phyloP scores from a whole-genome alignment of 345 rosid genomes.

The Balakata baccata region DNA sequence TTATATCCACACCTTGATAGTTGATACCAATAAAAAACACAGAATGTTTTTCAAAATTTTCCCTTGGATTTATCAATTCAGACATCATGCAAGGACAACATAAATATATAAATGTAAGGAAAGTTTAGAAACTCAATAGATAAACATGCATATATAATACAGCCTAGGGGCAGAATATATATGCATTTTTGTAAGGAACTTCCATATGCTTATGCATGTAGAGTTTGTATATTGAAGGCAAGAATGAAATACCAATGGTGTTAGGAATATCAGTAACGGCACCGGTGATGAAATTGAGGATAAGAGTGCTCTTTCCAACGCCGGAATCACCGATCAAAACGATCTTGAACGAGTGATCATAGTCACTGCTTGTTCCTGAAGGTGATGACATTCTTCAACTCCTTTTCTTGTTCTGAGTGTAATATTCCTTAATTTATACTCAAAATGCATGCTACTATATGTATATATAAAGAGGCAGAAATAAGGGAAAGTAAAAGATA shows the following conservation, averaged over 20 bases:
- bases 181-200: too few relatives aligned
- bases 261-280: slow-evolving; percentile 71
- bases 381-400: slow-evolving; percentile 63
- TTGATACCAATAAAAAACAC: slow-evolving; percentile 14
- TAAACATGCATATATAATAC: too few relatives aligned
- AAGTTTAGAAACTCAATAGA: too few relatives aligned
- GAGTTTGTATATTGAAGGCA: neutral
- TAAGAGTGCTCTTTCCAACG: slow-evolving; percentile 94
- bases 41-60: neutral
- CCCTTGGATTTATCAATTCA: neutral
- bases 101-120: neutral
- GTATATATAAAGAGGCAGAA: slow-evolving; percentile 9
- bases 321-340: slow-evolving; percentile 89
- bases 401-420: neutral
- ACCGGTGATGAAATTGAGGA: slow-evolving; percentile 80
- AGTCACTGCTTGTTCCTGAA: slow-evolving; percentile 54
- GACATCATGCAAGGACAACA: neutral
- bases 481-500: neutral
- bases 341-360: slow-evolving; percentile 91
- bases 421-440: neutral
- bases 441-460: slow-evolving; percentile 6
- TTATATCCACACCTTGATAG: slow-evolving; percentile 83
- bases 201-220: too few relatives aligned
- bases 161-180: too few relatives aligned
- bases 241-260: slow-evolving; percentile 57